Percentiles rank a stretch among this genome's conserved stretches.
phyloP scores from a whole-genome alignment of 768 basidiomycete species.

The Termitomyces sp. region DNA sequence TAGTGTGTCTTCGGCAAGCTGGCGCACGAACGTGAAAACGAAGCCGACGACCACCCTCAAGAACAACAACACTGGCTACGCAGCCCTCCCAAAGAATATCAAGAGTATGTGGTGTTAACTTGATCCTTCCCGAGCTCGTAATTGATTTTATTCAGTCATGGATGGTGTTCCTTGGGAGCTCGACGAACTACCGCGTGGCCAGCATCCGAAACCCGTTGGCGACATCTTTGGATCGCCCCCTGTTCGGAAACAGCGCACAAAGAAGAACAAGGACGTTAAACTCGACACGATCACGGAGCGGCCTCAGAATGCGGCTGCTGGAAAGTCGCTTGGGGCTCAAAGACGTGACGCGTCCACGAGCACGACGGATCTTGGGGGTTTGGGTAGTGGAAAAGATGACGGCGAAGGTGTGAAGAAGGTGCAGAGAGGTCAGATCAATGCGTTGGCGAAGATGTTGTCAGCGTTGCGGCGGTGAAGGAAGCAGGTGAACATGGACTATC shows the following conservation, averaged over 20 bases:
- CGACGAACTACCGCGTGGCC: constrained; percentile 63
- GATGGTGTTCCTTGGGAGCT: constrained; percentile 78
- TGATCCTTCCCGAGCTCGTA: constrained; percentile 8
- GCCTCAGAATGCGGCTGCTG: constrained; percentile 36
- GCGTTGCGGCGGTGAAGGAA: constrained; percentile 61
- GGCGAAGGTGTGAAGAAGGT: constrained; percentile 66
- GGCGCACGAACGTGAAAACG: constrained; percentile 55
- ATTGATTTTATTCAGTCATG: constrained; percentile 50
- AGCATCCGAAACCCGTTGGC: constrained; percentile 57
- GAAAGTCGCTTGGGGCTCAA: constrained; percentile 46
- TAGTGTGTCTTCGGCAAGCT: constrained; percentile 71
- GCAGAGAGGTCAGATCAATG: constrained; percentile 87
- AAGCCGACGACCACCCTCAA: constrained; percentile 21
- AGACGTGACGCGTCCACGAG: constrained; percentile 71
- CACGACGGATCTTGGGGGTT: constrained; percentile 63
- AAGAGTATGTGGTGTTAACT: constrained; percentile 59
- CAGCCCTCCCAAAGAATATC: constrained; percentile 64
- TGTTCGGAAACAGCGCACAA: constrained; percentile 62
- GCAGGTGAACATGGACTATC: constrained; percentile 15
- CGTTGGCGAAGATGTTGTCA: constrained; percentile 89
- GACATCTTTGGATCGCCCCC: constrained; percentile 64
- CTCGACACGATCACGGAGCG: constrained; percentile 80
- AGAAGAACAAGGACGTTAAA: constrained; percentile 63
- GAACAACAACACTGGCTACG: constrained; percentile 27
- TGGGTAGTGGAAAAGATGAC: constrained; percentile 38